Evolutionary conservation across 805 yeast genomes (phyloP).

Genomic region (Tetrapisispora nanseiensis): DNA sequence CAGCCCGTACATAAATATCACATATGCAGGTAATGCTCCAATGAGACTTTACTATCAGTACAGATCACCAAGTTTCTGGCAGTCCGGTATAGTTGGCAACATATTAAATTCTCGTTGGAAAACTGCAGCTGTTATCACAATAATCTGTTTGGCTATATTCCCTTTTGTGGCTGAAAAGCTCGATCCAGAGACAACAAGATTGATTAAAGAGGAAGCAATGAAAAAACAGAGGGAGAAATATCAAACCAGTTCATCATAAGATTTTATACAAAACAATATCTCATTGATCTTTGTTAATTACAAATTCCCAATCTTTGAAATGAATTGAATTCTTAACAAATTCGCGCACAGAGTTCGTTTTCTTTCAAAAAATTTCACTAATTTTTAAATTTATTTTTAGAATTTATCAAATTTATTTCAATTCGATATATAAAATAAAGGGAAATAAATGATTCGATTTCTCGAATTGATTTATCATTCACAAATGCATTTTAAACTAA

Average conservation of each 20-base stretch:
- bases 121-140: constrained; percentile 25
- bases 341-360: too few species aligned
- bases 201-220: constrained; percentile 26
- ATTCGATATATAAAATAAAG: neutral
- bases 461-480: too few species aligned
- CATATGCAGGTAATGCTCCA: constrained; percentile 19
- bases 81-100: constrained; percentile 31
- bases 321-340: too few species aligned
- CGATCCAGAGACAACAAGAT: constrained; percentile 34
- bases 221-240: constrained; percentile 21
- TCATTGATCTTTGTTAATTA: neutral
- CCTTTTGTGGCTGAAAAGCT: constrained; percentile 33
- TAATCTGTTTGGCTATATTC: constrained; percentile 18
- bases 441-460: too few species aligned
- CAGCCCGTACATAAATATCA: constrained; percentile 13
- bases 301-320: too few species aligned
- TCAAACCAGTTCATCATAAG: constrained; percentile 1
- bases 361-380: too few species aligned
- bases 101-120: constrained; percentile 32
- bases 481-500: too few species aligned
- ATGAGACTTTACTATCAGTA: constrained; percentile 26
- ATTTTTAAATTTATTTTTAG: too few species aligned
- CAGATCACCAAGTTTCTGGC: constrained; percentile 27
- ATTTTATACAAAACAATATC: too few species aligned
- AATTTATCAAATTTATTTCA: neutral